Conservation (phyloP, 1,284 basidiomycete species). For the Salmacisia buchloeana region DNA sequence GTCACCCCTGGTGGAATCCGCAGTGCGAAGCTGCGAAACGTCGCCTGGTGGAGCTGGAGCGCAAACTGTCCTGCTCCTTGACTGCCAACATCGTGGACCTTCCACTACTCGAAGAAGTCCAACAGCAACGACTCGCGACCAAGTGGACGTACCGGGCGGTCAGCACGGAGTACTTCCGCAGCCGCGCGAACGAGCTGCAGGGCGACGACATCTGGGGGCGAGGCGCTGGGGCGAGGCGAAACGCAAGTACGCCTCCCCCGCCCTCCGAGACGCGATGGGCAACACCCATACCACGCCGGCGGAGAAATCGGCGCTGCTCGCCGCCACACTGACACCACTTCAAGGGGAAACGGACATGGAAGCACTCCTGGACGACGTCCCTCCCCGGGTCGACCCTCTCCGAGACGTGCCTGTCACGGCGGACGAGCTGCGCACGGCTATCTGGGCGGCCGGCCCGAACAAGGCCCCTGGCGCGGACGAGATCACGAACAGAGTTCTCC, state of each 20-base stretch:
- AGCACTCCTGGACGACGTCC: neutral
- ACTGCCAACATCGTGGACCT: neutral
- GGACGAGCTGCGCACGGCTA: neutral
- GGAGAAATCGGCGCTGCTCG: neutral
- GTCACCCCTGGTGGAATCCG: neutral
- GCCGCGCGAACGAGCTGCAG: neutral
- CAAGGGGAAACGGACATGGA: neutral
- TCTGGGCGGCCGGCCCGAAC: neutral
- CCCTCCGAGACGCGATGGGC: neutral
- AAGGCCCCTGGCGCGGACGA: constrained; percentile 8
- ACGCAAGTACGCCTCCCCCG: neutral
- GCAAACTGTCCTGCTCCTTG: neutral
- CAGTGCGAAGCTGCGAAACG: neutral
- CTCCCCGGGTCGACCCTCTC: neutral
- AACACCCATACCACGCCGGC: neutral
- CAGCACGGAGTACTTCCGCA: neutral
- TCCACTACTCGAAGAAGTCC: neutral
- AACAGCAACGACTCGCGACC: neutral
- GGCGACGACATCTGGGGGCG: neutral
- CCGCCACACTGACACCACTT: neutral
- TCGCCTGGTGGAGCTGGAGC: neutral
- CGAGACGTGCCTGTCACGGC: neutral
- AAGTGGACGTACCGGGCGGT: neutral
- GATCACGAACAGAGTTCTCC: neutral
- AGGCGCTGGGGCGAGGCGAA: neutral